A percentile compares a stretch with the other conserved stretches of the same genome.
phyloP scores from a whole-genome alignment of 257 asterid genomes.

The Gynochthodes officinalis region DNA sequence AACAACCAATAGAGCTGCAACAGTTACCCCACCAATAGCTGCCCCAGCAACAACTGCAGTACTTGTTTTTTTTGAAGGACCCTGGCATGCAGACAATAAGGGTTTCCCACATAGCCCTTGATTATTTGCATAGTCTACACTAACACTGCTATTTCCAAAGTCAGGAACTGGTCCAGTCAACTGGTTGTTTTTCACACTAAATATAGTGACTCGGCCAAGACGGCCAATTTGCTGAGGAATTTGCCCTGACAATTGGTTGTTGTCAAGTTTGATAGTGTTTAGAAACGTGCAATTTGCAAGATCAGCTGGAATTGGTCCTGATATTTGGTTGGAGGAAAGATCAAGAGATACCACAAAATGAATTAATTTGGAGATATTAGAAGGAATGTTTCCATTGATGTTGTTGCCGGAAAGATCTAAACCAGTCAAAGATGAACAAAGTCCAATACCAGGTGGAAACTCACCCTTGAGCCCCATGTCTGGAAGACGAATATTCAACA shows the following conservation, averaged over 20 bases:
- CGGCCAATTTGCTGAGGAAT: conserved; percentile 33
- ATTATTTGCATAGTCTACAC: conserved; percentile 43
- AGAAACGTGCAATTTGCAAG: conserved; percentile 54
- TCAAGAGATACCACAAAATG: conserved; percentile 43
- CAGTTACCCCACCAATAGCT: conserved; percentile 40
- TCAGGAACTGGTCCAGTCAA: conserved; percentile 34
- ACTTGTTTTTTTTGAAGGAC: conserved; percentile 21
- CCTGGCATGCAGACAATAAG: conserved; percentile 35
- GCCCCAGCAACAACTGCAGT: conserved; percentile 31
- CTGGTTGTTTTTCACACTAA: conserved; percentile 32
- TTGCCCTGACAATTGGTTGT: conserved; percentile 44
- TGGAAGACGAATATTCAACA: conserved; percentile 50
- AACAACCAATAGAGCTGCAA: conserved; percentile 30
- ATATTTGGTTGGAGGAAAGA: conserved; percentile 67
- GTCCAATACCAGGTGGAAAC: conserved; percentile 58
- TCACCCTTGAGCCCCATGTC: conserved; percentile 75
- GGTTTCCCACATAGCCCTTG: conserved; percentile 61
- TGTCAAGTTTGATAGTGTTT: conserved; percentile 50
- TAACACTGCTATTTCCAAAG: conserved; percentile 14
- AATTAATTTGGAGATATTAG: conserved; percentile 42
- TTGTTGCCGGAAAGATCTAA: conserved; percentile 72
- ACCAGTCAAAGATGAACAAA: conserved; percentile 65
- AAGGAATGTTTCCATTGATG: conserved; percentile 53
- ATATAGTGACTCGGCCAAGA: conserved; percentile 32
- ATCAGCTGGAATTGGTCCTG: conserved; percentile 60